Evolutionary conservation across 1,284 basidiomycete genomes (phyloP), one percentile per base, ranked within the genome.

Genomic region (Boletus sp.): DNA sequence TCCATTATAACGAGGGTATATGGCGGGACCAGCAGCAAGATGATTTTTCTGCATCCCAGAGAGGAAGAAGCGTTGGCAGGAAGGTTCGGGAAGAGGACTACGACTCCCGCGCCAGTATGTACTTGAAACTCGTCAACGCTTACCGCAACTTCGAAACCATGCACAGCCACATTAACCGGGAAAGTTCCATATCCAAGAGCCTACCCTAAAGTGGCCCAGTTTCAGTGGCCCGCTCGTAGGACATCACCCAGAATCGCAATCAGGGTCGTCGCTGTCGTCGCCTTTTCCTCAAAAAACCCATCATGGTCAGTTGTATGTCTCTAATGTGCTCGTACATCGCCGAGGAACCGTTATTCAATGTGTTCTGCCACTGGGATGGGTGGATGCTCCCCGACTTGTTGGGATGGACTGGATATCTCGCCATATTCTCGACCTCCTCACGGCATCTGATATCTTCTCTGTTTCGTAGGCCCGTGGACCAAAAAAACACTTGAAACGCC

Each of bases 401-500:
- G 46, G 47, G 67, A 68, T 63, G 61, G 27, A 51, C 44, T 50
- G 41, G 42, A 49, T 44, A 59, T 36, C 20, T 27, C n/a, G 29
- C 33, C 25, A 41, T 42, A 3, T 36, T 44, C 20, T 40, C 35
- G 20, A 33, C 34, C 12, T 30, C 33, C 14, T 41, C 33, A 34
- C 20, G 14, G 9, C 26, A 45, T 40, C 54, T 69, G 29, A 67
- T 41, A 14, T 38, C 5, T 49, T 54, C 27, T 45, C 50, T 55
- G 36, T 58, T 57, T 46, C 44, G n/a, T 61, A 93, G 91, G 91
- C 82, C 69, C 87, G 94, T 74, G 95, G 95, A 86, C 95, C 95
- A 62, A 95, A 93, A 88, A 98, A 98, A 79, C 95, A 99, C 73
- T 82, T 98, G 78, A 97, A 97, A 84, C 91, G 95, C 69, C 84